A percentile compares a stretch with the other conserved stretches of the same genome.
Evolutionary conservation across 2,329 filamentous ascomycete species (phyloP).

Genomic region (Claviceps digitariae): DNA sequence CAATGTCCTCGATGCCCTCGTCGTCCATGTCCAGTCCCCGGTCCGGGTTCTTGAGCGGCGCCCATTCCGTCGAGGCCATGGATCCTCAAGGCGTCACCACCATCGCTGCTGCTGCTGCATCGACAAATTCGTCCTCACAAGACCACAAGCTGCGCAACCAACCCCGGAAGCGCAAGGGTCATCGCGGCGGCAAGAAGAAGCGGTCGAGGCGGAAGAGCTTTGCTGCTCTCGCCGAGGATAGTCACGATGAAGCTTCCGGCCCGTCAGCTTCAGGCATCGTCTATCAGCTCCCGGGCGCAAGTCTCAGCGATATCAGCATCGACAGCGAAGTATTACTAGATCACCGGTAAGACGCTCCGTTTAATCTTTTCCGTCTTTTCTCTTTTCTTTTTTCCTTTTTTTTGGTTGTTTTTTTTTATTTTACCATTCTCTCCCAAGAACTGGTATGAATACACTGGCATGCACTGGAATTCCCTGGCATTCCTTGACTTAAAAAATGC

Average conservation of each 20-base stretch:
- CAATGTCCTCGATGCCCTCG: background rate
- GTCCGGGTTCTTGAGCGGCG: conserved; percentile 15
- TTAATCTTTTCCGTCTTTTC: background rate
- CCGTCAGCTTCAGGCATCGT: conserved; percentile 31
- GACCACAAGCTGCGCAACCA: conserved; percentile 7
- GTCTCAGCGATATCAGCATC: conserved; percentile 70
- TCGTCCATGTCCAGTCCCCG: conserved; percentile 19
- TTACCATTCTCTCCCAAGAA: background rate
- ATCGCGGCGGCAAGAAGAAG: conserved; percentile 67
- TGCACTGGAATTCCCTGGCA: background rate
- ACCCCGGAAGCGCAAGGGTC: conserved; percentile 53
- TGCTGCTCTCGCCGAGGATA: conserved; percentile 47
- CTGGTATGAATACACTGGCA: background rate
- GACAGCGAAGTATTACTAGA: conserved; percentile 82
- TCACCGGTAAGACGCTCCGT: conserved; percentile 47
- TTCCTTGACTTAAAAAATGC: too few species aligned
- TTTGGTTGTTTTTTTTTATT: background rate
- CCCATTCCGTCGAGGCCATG: conserved; percentile 5
- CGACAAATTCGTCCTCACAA: background rate
- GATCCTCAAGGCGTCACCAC: conserved; percentile 4
- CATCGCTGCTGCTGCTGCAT: conserved; percentile 3
- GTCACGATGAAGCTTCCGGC: conserved; percentile 23
- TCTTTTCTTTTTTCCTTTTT: background rate
- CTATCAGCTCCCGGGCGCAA: conserved; percentile 37
- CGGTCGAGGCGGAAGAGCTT: conserved; percentile 69